Evolutionary conservation across 2,329 filamentous ascomycete species (phyloP).

Genomic region (Phaeosphaeriaceae sp.): DNA sequence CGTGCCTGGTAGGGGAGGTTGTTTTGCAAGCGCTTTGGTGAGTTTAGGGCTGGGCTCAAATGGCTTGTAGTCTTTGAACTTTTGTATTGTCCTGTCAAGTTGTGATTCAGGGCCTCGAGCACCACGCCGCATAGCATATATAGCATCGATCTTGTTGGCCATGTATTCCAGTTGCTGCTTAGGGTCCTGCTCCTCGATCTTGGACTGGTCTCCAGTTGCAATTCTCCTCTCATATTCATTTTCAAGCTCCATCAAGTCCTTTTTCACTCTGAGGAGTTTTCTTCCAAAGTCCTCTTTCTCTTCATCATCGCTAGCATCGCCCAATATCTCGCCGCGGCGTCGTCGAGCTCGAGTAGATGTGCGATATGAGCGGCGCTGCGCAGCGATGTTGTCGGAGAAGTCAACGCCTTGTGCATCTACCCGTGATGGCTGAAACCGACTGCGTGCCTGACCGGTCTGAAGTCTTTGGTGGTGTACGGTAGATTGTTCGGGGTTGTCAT

Average conservation of each 20-base stretch:
- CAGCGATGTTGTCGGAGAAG: conserved; percentile 86
- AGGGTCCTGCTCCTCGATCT: conserved; percentile 49
- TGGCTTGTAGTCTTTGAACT: conserved; percentile 41
- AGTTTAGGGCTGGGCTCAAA: conserved; percentile 36
- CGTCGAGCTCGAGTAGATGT: conserved; percentile 71
- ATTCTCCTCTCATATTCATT: conserved; percentile 63
- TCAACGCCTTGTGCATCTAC: conserved; percentile 81
- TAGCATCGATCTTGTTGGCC: conserved; percentile 72
- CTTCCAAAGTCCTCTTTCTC: conserved; percentile 71
- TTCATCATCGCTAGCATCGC: conserved; percentile 73
- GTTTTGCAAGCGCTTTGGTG: conserved; percentile 35
- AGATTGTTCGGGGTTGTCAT: conserved; percentile 55
- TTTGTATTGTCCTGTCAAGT: conserved; percentile 42
- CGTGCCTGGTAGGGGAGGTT: conserved; percentile 40
- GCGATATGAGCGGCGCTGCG: conserved; percentile 79
- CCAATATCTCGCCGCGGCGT: conserved; percentile 67
- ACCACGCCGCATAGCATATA: conserved; percentile 56
- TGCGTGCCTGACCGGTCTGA: conserved; percentile 78
- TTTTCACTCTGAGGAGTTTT: conserved; percentile 80
- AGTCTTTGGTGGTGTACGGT: conserved; percentile 77
- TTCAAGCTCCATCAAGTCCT: conserved; percentile 74
- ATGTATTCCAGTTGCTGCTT: conserved; percentile 68
- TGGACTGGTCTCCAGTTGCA: conserved; percentile 50
- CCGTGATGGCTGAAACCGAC: conserved; percentile 75
- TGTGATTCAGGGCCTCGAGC: conserved; percentile 45